phyloP scores from a whole-genome alignment of 2,329 filamentous ascomycete species.

The Exophiala alcalophila region DNA sequence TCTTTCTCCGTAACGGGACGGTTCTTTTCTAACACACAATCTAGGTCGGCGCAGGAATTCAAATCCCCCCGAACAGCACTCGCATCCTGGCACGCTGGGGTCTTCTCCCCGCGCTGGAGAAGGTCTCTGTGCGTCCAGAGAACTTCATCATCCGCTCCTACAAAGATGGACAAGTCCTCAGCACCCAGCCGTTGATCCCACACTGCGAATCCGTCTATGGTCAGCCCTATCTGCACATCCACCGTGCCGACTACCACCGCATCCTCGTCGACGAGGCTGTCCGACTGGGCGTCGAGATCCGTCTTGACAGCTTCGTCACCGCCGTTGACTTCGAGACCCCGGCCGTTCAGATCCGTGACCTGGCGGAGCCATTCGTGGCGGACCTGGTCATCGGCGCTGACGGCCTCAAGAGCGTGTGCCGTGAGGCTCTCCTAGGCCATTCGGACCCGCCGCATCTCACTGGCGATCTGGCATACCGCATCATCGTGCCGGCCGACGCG shows the following conservation, averaged over 20 bases:
- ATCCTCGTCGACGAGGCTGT: slow-evolving; percentile 43
- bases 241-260: slow-evolving; percentile 50
- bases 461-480: slow-evolving; percentile 56
- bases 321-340: slow-evolving; percentile 32
- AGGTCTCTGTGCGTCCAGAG: slow-evolving; percentile 33
- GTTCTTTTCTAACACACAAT: too few relatives aligned
- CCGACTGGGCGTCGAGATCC: slow-evolving; percentile 40
- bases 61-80: slow-evolving; percentile 36
- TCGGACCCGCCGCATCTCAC: slow-evolving; percentile 50
- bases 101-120: slow-evolving; percentile 31
- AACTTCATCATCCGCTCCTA: slow-evolving; percentile 35
- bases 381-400: slow-evolving; percentile 52
- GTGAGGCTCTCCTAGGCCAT: slow-evolving; percentile 44
- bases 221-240: slow-evolving; percentile 48
- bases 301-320: slow-evolving; percentile 31
- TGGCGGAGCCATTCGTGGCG: slow-evolving; percentile 34
- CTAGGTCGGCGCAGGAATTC: slow-evolving; percentile 37
- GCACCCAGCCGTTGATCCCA: slow-evolving; percentile 35
- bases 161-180: slow-evolving; percentile 37
- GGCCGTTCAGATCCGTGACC: slow-evolving; percentile 36
- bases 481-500: slow-evolving; percentile 49
- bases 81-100: slow-evolving; percentile 34
- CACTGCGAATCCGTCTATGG: slow-evolving; percentile 32
- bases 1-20: too few relatives aligned
- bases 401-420: slow-evolving; percentile 46